Conservation (phyloP, 345 rosid genomes). For the Corymbia maculata region DNA sequence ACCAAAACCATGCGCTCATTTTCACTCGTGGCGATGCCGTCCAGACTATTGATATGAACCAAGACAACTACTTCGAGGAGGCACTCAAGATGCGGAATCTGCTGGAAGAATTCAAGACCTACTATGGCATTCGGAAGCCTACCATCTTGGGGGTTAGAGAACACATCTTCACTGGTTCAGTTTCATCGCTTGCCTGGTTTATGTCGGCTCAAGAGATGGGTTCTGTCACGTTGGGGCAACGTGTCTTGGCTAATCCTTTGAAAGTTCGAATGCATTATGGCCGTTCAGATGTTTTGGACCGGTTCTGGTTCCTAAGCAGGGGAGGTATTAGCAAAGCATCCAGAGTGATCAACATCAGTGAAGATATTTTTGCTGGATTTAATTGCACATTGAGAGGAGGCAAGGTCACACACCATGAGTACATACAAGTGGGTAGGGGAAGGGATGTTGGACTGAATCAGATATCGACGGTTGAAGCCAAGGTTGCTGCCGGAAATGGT, state of each 20-base stretch:
- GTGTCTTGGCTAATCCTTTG: conserved; percentile 25
- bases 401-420: not conserved
- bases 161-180: not conserved
- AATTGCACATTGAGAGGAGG: conserved; percentile 1
- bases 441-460: conserved; percentile 1
- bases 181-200: conserved; percentile 1
- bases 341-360: not conserved
- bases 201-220: not conserved
- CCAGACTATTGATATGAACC: conserved; percentile 97
- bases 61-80: conserved; percentile 94
- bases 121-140: not conserved
- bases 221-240: not conserved
- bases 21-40: conserved; percentile 94
- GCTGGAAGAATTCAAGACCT: conserved; percentile 53
- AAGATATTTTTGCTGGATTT: not conserved
- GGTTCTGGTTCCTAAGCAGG: conserved; percentile 33
- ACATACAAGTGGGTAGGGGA: conserved; percentile 1
- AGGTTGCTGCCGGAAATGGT: not conserved
- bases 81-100: conserved; percentile 93
- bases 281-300: conserved; percentile 30
- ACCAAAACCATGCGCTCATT: conserved; percentile 91
- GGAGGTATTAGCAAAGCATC: conserved; percentile 23
- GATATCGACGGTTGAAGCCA: not conserved
- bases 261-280: conserved; percentile 39
- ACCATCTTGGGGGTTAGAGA: not conserved